Base-by-base conservation (phyloP, 202 grass and related monocot genomes). In the Hordeum pubiflorum region DNA sequence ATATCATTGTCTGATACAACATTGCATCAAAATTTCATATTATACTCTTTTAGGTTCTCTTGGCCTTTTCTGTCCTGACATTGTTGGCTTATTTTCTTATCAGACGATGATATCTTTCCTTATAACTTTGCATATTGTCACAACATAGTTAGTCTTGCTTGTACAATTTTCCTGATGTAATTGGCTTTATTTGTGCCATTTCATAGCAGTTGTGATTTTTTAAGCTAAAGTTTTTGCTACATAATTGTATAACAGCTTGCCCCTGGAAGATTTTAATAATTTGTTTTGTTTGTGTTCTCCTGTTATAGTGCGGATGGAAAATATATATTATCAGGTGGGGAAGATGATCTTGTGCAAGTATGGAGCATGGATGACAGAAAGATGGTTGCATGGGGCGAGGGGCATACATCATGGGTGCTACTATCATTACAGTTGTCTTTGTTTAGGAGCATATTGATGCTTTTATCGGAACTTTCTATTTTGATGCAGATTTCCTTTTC, bases 301-400 rank as follows among this genome's bases (percentile, higher is more conserved):
- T 78, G n/a, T 87, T 74, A 14, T 58, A 97, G 95, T 75, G 82
- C 74, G 46, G 95, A 97, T 67, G 90, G 92, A 37, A 97, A 90
- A 75, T 94, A 97, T 77, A 86, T 97, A 80, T 86, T 97, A 69
- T 94, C 92, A 58, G 92, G 92, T 11, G 92, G 95, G 76, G 92
- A 98, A 91, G 90, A 98, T 84, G 92, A 98, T 89, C 89, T 98
- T 80, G 92, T 98, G 46, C 92, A 97, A 93, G 86, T 97, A 83
- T 98, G 95, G 92, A 98, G 95, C 82, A 89, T 91, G 86, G 92
- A 94, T 76, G 88, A 98, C 10, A 85, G 83, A 69, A 98, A 94
- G 91, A 94, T 94, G 65, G 92, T 98, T 58, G 92, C 92, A 6
- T 94, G 90, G 95, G 95, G 95, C 6, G 95, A 98, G 78, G 95